Evolutionary conservation across 2,329 filamentous ascomycete genomes (phyloP), one percentile per base, ranked within the genome.

Genomic region (Lasiodiplodia sp.): DNA sequence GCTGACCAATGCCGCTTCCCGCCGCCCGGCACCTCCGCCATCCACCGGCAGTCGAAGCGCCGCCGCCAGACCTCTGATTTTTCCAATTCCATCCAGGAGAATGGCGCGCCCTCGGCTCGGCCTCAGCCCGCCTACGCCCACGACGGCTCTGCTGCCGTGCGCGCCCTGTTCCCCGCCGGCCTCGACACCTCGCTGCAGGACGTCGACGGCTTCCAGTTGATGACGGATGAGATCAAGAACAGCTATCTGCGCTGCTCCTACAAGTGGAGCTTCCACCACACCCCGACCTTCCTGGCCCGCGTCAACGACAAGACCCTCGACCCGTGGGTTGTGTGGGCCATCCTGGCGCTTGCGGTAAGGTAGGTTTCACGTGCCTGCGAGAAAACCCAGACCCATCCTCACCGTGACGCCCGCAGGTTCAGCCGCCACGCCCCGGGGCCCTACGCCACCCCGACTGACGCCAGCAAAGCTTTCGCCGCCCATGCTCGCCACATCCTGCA

Each of bases 261-360:
- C 76, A 81, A 81, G 72, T 81, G 79, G 79, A 78, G 78, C 72
- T 81, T 80, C 73, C 78, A 80, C 71, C 79, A 81, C 67, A 80
- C 76, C 6, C 79, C 79, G 3, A 80, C 78, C 63, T 72, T 80
- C 72, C 72, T 81, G 73, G 68, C 76, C 72, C 72, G 75, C 23
- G 79, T 81, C 37, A 77, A 77, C 57, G 79, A 80, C 66, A 72
- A 76, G 67, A 78, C 77, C 21, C 72, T 81, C 16, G 79, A 80
- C 73, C 71, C 67, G 52, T 79, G 78, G 75, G 75, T 81, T 70
- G 78, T 72, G n/a, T 81, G 79, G 79, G 79, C 79, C n/a, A 78
- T 81, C n/a, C 74, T 81, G 53, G 79, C 79, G 25, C 74, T 80
- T 67, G 77, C 79, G 53, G 79, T 80, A 51, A 71, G 79, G 79